These are phyloP conservation scores for Santalum album DNA, from an alignment of 164 flowering plant genomes.

Conservation along the genomic window DNA sequence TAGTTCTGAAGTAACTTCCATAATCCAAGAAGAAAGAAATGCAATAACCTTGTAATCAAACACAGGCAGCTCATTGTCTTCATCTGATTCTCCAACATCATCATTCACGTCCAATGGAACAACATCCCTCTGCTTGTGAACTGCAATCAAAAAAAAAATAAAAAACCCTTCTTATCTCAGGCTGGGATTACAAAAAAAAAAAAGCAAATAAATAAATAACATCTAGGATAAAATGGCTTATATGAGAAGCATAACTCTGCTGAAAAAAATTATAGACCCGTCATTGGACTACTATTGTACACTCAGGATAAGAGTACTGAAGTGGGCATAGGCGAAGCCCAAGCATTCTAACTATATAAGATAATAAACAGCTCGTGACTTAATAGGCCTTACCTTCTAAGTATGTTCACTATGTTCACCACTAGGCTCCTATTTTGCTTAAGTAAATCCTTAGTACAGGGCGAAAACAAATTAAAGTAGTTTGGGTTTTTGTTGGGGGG, in stretches of 20 bases:
- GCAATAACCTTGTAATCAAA: slow-evolving; percentile 52
- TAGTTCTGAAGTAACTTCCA: no score
- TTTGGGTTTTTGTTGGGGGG: no score
- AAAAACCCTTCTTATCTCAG: neutral
- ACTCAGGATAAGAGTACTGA: no score
- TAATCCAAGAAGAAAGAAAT: no score
- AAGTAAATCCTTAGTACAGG: neutral
- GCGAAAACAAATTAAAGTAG: neutral
- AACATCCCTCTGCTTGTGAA: slow-evolving; percentile 81
- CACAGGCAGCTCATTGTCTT: slow-evolving; percentile 62
- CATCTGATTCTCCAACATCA: slow-evolving; percentile 58
- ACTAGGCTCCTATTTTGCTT: neutral
- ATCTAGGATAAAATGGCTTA: neutral
- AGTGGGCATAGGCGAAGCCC: no score
- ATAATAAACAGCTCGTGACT: no score
- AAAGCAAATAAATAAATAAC: neutral
- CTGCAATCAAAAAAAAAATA: slow-evolving; percentile 23
- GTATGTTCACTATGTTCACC: no score
- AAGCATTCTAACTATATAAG: no score
- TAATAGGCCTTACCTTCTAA: no score
- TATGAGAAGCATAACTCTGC: no score
- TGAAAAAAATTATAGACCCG: no score
- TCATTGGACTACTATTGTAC: no score
- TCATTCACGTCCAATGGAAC: slow-evolving; percentile 54
- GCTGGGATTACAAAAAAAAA: neutral